Evolutionary conservation across 345 rosid genomes (phyloP).

Genomic region (Syzygium grande): DNA sequence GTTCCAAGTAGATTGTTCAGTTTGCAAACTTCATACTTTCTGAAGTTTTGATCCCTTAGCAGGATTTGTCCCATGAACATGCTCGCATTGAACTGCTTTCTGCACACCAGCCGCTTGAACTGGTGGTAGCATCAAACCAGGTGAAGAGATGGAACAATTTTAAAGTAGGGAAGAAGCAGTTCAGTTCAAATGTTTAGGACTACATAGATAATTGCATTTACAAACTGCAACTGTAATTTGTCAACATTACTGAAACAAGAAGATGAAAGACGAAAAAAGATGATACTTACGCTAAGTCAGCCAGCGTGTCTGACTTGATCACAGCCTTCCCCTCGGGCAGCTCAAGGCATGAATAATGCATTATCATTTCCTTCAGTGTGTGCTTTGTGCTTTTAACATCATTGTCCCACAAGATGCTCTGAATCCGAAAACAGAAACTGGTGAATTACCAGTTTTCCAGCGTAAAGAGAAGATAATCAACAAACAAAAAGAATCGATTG

Average conservation of each 20-base stretch:
- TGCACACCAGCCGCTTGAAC: neutral
- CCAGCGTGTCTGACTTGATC: conserved; percentile 67
- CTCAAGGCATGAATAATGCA: conserved; percentile 80
- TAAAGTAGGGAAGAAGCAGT: neutral
- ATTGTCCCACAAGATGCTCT: conserved; percentile 92
- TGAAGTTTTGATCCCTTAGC: neutral
- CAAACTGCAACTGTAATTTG: neutral
- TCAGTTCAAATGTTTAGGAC: neutral
- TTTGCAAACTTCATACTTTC: neutral
- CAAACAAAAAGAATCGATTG: neutral
- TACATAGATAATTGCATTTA: neutral
- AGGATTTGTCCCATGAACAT: neutral
- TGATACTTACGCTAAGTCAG: conserved; percentile 66
- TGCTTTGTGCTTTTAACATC: conserved; percentile 84
- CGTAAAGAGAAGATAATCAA: neutral
- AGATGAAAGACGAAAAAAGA: neutral
- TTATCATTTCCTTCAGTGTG: conserved; percentile 71
- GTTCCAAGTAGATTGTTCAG: neutral
- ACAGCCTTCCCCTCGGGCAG: conserved; percentile 68
- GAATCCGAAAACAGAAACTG: conserved; percentile 13
- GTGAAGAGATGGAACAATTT: neutral
- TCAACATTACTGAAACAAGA: neutral
- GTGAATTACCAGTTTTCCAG: neutral
- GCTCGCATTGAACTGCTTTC: neutral
- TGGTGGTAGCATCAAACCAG: neutral